Conservation (phyloP, 2,329 filamentous ascomycete species). For the Akanthomyces lecanii region DNA sequence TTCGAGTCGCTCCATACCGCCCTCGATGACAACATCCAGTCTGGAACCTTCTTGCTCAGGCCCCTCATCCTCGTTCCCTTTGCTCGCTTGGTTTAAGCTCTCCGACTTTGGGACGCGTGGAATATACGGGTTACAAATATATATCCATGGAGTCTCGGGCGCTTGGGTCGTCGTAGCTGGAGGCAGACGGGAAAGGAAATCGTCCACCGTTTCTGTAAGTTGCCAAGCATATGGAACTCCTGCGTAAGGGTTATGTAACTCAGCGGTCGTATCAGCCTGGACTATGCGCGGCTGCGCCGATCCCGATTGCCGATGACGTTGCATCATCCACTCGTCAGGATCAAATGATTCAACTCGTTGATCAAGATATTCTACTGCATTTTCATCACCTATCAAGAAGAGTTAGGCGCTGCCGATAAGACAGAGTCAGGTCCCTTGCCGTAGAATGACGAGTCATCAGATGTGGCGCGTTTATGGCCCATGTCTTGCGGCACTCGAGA, state of each 20-base stretch:
- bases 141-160: slow-evolving; percentile 62
- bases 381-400: slow-evolving; percentile 47
- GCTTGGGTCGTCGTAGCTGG: slow-evolving; percentile 55
- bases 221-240: slow-evolving; percentile 56
- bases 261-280: slow-evolving; percentile 23
- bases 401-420: not conserved
- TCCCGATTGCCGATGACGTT: slow-evolving; percentile 26
- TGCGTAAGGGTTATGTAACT: slow-evolving; percentile 56
- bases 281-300: slow-evolving; percentile 24
- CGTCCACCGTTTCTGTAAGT: slow-evolving; percentile 56
- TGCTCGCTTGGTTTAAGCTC: slow-evolving; percentile 34
- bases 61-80: slow-evolving; percentile 46
- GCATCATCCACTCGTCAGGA: slow-evolving; percentile 39
- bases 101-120: slow-evolving; percentile 31
- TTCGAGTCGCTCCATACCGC: slow-evolving; percentile 48
- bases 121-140: slow-evolving; percentile 61
- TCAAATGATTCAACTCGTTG: slow-evolving; percentile 49
- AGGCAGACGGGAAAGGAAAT: slow-evolving; percentile 65
- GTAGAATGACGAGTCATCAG: slow-evolving; percentile 11
- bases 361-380: slow-evolving; percentile 44
- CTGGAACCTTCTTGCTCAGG: slow-evolving; percentile 44
- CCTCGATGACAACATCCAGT: slow-evolving; percentile 45
- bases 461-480: not conserved
- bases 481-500: not conserved
- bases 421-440: not conserved